A percentile compares a stretch with the other conserved stretches of the same genome.
These are phyloP conservation scores for Beauveria pseudobassiana DNA, from an alignment of 2,329 filamentous ascomycete genomes.

Conservation along the genomic window DNA sequence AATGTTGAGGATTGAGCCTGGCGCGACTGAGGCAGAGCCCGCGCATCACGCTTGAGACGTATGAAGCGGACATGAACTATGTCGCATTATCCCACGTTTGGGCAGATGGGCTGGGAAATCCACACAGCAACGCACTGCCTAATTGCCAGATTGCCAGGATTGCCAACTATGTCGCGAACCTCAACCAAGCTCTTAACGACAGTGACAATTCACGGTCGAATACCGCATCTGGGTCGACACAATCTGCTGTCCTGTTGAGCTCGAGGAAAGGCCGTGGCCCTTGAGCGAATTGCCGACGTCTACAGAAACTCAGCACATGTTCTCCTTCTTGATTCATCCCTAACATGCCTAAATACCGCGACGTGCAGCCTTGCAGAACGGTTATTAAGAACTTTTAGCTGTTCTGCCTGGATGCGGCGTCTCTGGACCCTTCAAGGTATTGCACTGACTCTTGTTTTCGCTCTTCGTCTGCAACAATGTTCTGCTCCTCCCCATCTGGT, in stretches of 20 bases:
- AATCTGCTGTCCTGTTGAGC: constrained; percentile 24
- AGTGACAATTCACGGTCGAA: not conserved
- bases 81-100: constrained; percentile 31
- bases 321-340: constrained; percentile 25
- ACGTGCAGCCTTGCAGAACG: constrained; percentile 18
- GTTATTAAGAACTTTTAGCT: constrained; percentile 22
- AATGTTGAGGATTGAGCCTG: constrained; percentile 13
- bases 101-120: constrained; percentile 29
- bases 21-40: not conserved
- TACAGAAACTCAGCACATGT: constrained; percentile 26
- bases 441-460: not conserved
- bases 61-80: constrained; percentile 19
- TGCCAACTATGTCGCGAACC: constrained; percentile 17
- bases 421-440: constrained; percentile 32
- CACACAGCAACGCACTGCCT: constrained; percentile 22
- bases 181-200: constrained; percentile 10
- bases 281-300: constrained; percentile 26
- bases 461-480: not conserved
- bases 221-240: constrained; percentile 28
- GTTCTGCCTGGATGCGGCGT: constrained; percentile 30
- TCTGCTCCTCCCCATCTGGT: not conserved
- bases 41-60: constrained; percentile 17
- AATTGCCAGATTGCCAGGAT: constrained; percentile 24
- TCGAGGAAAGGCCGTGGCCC: constrained; percentile 20
- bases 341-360: constrained; percentile 17